Conservation (phyloP, 257 asterid species). For the Eucommia ulmoides region DNA sequence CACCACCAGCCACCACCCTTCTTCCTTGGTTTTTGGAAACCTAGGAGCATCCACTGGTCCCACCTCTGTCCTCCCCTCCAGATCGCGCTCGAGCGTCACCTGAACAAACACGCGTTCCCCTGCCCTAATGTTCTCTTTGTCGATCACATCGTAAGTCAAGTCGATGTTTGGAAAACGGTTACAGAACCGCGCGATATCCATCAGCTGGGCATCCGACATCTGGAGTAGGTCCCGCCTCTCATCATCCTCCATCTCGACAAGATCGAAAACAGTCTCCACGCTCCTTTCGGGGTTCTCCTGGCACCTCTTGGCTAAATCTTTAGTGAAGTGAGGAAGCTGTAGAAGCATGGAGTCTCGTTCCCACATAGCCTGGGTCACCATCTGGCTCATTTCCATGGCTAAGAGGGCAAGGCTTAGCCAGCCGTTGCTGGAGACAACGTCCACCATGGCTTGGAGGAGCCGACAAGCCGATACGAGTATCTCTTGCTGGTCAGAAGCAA, state of each 20-base stretch:
- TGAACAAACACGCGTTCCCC: constrained; percentile 31
- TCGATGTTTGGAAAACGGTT: constrained; percentile 51
- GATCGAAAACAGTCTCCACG: constrained; percentile 36
- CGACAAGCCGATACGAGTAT: constrained; percentile 36
- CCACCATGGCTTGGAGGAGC: constrained; percentile 58
- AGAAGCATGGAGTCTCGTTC: constrained; percentile 57
- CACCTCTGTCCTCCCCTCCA: constrained; percentile 37
- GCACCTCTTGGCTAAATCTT: constrained; percentile 41
- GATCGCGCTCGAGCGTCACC: constrained; percentile 39
- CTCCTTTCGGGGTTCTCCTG: constrained; percentile 34
- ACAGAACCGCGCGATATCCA: constrained; percentile 47
- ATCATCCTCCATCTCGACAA: constrained; percentile 50
- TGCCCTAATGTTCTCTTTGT: constrained; percentile 18
- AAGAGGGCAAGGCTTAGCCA: constrained; percentile 51
- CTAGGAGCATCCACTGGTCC: constrained; percentile 54
- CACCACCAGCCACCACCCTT: constrained; percentile 59
- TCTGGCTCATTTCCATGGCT: constrained; percentile 52
- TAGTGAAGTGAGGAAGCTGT: constrained; percentile 48
- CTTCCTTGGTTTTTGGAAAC: constrained; percentile 43
- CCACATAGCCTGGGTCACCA: constrained; percentile 61
- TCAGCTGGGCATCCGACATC: constrained; percentile 36
- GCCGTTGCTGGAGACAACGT: constrained; percentile 55
- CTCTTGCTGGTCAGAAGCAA: constrained; percentile 46
- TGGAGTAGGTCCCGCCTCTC: constrained; percentile 47
- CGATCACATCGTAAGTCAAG: constrained; percentile 28